A percentile compares a stretch with the other conserved stretches of the same genome.
These are phyloP conservation scores for Neostapfia colusana DNA, from an alignment of 176 grass and related monocot genomes.

Conservation along the genomic window DNA sequence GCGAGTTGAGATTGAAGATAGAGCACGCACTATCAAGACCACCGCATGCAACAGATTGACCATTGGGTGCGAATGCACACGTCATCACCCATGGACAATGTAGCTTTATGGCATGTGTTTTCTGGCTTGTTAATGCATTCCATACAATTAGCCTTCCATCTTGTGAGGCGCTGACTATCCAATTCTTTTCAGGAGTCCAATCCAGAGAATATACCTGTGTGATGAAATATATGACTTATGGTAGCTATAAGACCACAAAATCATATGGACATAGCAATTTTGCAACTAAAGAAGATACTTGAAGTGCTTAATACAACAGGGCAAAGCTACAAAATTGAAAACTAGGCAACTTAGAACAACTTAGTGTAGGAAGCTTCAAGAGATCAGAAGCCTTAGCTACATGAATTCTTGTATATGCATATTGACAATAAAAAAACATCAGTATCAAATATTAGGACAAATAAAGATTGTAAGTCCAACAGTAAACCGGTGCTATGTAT, in stretches of 20 bases:
- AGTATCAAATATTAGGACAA: conserved; percentile 8
- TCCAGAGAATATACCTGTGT: conserved; percentile 98
- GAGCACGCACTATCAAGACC: conserved; percentile 98
- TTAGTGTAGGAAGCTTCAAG: not conserved
- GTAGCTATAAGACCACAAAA: conserved; percentile 28
- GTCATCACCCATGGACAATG: conserved; percentile 96
- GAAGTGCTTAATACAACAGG: conserved; percentile 2
- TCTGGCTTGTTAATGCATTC: conserved; percentile 99
- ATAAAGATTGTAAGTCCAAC: not conserved
- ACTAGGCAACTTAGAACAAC: conserved; percentile 4
- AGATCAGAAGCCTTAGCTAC: not conserved
- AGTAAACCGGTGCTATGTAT: not conserved
- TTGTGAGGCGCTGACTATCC: conserved; percentile 92
- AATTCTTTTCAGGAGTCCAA: conserved; percentile 97
- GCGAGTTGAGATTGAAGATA: conserved; percentile 93
- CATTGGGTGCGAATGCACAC: conserved; percentile 95
- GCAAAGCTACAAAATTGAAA: conserved; percentile 18
- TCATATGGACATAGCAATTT: conserved; percentile 1
- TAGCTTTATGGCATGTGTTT: conserved; percentile 98
- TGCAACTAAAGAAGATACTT: not conserved
- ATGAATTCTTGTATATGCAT: not conserved
- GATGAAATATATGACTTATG: conserved; percentile 26
- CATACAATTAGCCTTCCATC: conserved; percentile 96
- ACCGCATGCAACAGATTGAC: conserved; percentile 92
- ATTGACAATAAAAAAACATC: not conserved